Conservation (phyloP, 257 asterid genomes). For the Salvia miltiorrhiza region DNA sequence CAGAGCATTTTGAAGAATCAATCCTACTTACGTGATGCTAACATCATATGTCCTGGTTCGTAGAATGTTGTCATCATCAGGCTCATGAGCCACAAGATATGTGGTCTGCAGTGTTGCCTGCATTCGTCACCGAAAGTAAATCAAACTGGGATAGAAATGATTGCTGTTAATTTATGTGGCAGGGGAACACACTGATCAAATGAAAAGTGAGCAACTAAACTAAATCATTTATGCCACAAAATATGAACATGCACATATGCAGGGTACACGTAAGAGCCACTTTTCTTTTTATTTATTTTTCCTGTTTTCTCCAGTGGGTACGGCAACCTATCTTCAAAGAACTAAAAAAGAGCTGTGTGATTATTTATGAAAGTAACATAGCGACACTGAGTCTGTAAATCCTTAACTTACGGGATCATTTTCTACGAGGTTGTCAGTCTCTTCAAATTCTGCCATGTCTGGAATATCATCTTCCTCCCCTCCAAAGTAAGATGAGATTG, state of each 20-base stretch:
- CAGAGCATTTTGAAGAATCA: neutral
- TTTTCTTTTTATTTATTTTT: neutral
- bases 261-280: neutral
- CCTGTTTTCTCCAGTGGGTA: neutral
- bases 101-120: slow-evolving; percentile 78
- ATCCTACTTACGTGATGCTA: slow-evolving; percentile 85
- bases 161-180: neutral
- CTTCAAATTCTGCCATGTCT: slow-evolving; percentile 85
- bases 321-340: neutral
- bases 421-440: slow-evolving; percentile 73
- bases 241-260: neutral
- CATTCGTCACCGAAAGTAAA: slow-evolving; percentile 17
- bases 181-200: neutral
- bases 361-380: neutral
- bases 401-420: slow-evolving; percentile 71
- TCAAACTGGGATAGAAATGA: neutral
- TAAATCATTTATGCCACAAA: neutral
- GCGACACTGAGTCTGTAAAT: neutral
- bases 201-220: neutral
- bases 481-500: slow-evolving; percentile 82
- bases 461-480: slow-evolving; percentile 95
- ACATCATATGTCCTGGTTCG: slow-evolving; percentile 94
- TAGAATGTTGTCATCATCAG: slow-evolving; percentile 89
- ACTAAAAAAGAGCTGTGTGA: neutral
- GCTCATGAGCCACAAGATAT: slow-evolving; percentile 86